These are phyloP conservation scores for Tausonia pullulans DNA, from an alignment of 1,284 basidiomycete genomes.

Conservation along the genomic window DNA sequence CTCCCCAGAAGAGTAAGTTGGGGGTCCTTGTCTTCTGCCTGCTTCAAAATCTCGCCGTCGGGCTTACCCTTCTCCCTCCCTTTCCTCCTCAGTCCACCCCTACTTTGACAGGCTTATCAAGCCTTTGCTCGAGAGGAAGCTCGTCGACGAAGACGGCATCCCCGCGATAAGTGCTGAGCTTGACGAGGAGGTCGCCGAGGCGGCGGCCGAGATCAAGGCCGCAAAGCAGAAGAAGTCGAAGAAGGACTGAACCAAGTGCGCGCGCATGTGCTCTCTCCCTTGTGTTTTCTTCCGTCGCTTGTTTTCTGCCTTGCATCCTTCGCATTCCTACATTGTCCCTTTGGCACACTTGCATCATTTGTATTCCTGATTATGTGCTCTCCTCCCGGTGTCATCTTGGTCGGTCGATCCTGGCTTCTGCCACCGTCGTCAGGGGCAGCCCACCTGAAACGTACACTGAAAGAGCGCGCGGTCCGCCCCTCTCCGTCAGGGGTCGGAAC, in stretches of 20 bases:
- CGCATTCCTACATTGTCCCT: neutral
- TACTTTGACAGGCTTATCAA: conserved; percentile 45
- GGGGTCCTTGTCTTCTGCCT: neutral
- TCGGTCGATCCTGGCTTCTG: too few species aligned
- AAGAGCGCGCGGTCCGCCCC: too few species aligned
- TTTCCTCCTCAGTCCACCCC: conserved; percentile 28
- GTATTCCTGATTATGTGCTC: too few species aligned
- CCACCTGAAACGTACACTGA: too few species aligned
- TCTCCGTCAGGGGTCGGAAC: too few species aligned
- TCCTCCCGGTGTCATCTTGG: too few species aligned
- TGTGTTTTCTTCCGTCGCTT: neutral
- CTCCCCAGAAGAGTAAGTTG: conserved; percentile 22
- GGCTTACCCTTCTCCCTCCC: neutral
- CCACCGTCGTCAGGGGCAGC: too few species aligned
- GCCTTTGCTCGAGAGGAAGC: conserved; percentile 40
- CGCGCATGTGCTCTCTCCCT: neutral
- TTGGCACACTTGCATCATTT: too few species aligned
- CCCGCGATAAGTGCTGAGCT: conserved; percentile 30
- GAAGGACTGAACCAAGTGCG: neutral
- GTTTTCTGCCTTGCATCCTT: neutral
- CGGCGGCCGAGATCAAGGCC: neutral
- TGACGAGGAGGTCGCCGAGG: conserved; percentile 31
- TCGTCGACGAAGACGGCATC: conserved; percentile 31
- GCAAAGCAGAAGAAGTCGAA: neutral
- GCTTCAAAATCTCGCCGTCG: neutral